Base-by-base conservation (phyloP, 1,139 yeast genomes). In the Yamadazyma mexicana region DNA sequence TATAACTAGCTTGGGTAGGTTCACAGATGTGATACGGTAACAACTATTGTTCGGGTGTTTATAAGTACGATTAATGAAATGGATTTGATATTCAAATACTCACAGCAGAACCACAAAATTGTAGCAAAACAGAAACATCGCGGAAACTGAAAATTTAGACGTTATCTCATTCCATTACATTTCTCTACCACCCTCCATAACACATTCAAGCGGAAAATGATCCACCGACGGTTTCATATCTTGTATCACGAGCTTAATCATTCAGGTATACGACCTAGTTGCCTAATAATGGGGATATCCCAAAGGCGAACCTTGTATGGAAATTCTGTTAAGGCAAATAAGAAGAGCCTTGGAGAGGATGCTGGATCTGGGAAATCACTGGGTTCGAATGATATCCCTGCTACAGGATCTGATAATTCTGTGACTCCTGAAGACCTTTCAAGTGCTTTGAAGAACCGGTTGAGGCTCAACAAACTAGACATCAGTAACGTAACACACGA, bases 1-100 rank as follows among this genome's bases (percentile, higher is more conserved):
- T 80, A 80, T 49, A 73, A 73, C 54, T 75, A 41, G 29, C 8
- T 20, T 20, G 16, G 22, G 12, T 11, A 6, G n/a, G 5, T 25
- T n/a, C 6, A n/a, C 15, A 14, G 10, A 11, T 6, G n/a, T n/a
- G 28, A 25, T 8, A 23, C 25, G 8, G 11, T 8, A 23, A 23
- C 25, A 8, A 20, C 8, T 20, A 6, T 20, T 20, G 5, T 20
- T 5, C 8, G 22, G 5, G 22, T 20, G 8, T 20, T 20, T 8
- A 20, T 20, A 20, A 20, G 22, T 20, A 20, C 15, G 28, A 25
- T 25, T 25, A 29, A 29, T 29, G 31, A 29, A 6, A 12, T 5
- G 17, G 17, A 11, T 29, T 6, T 14, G 18, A 14, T 6, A 5
- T n/a, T n/a, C 15, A 14, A 23, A 23, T 11, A 23, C 8, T 8